These are phyloP conservation scores for Fusarium annulatum DNA, from an alignment of 2,329 filamentous ascomycete genomes.

Conservation along the genomic window DNA sequence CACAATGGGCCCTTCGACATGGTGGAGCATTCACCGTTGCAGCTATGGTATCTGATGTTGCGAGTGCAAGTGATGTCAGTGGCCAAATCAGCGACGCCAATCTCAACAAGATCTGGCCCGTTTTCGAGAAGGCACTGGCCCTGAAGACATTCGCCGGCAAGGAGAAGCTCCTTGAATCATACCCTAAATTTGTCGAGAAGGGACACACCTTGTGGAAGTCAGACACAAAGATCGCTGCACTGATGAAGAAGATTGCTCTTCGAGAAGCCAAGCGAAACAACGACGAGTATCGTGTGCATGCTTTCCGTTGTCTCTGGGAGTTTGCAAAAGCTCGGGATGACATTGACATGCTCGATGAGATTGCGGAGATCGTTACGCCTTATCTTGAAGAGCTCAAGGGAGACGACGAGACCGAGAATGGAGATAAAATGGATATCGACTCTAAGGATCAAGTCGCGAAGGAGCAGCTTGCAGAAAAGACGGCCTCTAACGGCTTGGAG, in stretches of 20 bases:
- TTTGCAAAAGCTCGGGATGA: slow-evolving; percentile 77
- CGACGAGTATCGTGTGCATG: slow-evolving; percentile 81
- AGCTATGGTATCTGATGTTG: slow-evolving; percentile 75
- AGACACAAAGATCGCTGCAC: slow-evolving; percentile 64
- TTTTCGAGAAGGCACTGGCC: slow-evolving; percentile 81
- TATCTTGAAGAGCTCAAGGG: slow-evolving; percentile 68
- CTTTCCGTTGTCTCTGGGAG: slow-evolving; percentile 76
- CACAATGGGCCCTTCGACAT: slow-evolving; percentile 92
- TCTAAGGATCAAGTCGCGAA: slow-evolving; percentile 48
- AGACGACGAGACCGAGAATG: slow-evolving; percentile 68
- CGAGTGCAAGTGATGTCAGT: slow-evolving; percentile 65
- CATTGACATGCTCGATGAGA: slow-evolving; percentile 75
- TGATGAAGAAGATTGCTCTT: slow-evolving; percentile 82
- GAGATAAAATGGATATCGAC: slow-evolving; percentile 78
- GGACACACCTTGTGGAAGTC: slow-evolving; percentile 67
- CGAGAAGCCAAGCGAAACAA: slow-evolving; percentile 95
- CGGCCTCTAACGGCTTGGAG: slow-evolving; percentile 62
- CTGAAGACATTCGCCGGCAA: slow-evolving; percentile 96
- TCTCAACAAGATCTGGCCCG: slow-evolving; percentile 79
- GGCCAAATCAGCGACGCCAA: slow-evolving; percentile 70
- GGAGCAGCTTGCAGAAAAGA: slow-evolving; percentile 56
- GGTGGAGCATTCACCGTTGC: slow-evolving; percentile 85
- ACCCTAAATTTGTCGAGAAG: slow-evolving; percentile 80
- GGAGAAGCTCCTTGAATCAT: slow-evolving; percentile 82
- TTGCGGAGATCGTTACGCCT: slow-evolving; percentile 71